Conservation (phyloP, 2,329 filamentous ascomycete genomes). For the Colletotrichum truncatum region DNA sequence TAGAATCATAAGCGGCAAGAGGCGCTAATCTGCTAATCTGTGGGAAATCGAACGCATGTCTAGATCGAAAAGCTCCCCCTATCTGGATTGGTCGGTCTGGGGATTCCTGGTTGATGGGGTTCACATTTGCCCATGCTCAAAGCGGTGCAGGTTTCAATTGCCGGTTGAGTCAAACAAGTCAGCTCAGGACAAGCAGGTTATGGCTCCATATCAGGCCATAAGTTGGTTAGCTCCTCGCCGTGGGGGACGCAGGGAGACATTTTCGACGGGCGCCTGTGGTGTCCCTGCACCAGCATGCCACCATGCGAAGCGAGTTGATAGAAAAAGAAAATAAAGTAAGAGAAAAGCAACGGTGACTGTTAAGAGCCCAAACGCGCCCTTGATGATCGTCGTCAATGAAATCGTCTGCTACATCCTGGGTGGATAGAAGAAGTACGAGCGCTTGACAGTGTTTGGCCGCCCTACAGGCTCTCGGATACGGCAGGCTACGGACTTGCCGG, state of each 20-base stretch:
- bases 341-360: not conserved
- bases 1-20: not conserved
- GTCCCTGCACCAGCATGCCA: not conserved
- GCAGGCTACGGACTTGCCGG: not conserved
- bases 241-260: conserved; percentile 22
- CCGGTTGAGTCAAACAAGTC: not conserved
- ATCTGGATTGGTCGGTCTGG: conserved; percentile 10
- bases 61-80: conserved; percentile 6
- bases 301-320: not conserved
- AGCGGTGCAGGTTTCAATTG: conserved; percentile 18
- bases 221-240: not conserved
- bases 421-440: not conserved
- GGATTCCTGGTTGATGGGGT: not conserved
- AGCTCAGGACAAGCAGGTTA: not conserved
- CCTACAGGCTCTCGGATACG: not conserved
- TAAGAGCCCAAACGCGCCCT: not conserved
- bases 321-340: conserved; percentile 5
- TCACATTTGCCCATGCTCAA: conserved; percentile 7
- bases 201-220: conserved; percentile 19
- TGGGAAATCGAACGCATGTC: conserved; percentile 14
- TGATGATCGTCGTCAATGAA: conserved; percentile 11
- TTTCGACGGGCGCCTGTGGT: conserved; percentile 6
- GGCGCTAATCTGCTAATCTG: conserved; percentile 15
- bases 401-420: conserved; percentile 4
- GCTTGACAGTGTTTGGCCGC: not conserved